Conservation (phyloP, 257 asterid genomes). For the Capsicum rhomboideum region DNA sequence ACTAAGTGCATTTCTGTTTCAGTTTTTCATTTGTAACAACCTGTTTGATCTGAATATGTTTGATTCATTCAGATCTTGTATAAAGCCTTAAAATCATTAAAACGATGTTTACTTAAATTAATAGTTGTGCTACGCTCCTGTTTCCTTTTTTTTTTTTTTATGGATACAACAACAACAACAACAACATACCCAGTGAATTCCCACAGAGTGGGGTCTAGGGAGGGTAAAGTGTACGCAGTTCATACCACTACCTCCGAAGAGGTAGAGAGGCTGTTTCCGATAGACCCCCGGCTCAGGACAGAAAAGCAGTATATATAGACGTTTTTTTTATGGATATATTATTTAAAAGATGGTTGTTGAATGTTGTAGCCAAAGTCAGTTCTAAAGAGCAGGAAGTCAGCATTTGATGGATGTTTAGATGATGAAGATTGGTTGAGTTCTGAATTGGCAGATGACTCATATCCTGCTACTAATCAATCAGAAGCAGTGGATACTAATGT, state of each 20-base stretch:
- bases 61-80: background rate
- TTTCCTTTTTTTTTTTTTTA: too few relatives aligned
- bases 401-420: slow-evolving; percentile 48
- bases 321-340: background rate
- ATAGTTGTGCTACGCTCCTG: background rate
- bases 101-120: background rate
- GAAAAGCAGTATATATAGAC: too few relatives aligned
- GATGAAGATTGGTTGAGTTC: slow-evolving; percentile 30
- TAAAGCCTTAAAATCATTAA: background rate
- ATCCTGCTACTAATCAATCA: background rate
- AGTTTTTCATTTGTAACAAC: background rate
- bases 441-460: background rate
- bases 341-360: background rate
- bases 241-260: too few relatives aligned
- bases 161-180: too few relatives aligned
- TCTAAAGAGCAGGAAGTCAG: slow-evolving; percentile 51
- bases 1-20: background rate
- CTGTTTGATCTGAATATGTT: background rate
- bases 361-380: slow-evolving; percentile 68
- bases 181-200: too few relatives aligned
- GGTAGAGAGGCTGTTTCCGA: too few relatives aligned
- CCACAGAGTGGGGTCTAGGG: too few relatives aligned
- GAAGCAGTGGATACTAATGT: slow-evolving; percentile 8
- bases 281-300: too few relatives aligned
- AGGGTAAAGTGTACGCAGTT: too few relatives aligned